Evolutionary conservation across 129 eudicot genomes (phyloP), one percentile per base, ranked within the genome.

Genomic region (Saposhnikovia divaricata): DNA sequence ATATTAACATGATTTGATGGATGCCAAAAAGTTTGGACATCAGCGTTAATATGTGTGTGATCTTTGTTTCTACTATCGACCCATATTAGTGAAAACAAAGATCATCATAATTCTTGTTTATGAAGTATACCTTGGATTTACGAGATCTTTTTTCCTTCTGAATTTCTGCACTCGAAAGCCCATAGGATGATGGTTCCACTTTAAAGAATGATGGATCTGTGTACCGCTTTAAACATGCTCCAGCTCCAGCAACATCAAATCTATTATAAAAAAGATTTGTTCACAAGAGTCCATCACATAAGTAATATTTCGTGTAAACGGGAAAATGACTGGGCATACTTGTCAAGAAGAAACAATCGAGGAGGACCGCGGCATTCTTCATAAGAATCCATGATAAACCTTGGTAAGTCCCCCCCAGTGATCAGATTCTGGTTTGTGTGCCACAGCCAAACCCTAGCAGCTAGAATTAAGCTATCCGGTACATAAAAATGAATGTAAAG

Each of bases 291-390:
- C 23, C 76, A 43, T 48, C 47, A 25, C 44, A 50, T 78, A 79
- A 73, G 70, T 81, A 74, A 75, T 55, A 81, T 81, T 61, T 66
- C 51, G 55, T n/a, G 27, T 14, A 31, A 78, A 63, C 57, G 25
- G 48, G 72, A 76, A 74, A 50, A 5, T 28, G 31, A 83, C 50
- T 68, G 23, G 66, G 77, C 88, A 80, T 95, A 95, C 99, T 95
- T 95, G 94, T 95, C 99, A 42, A 95, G 90, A 84, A 95, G 99
- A 83, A 92, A 92, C 69, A 95, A 84, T 68, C 96, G 94, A 81
- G 99, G 99, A 77, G 99, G 99, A 27, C 92, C 96, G 53, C 96
- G 92, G 82, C 92, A 86, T 78, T 95, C 97, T 87, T 95, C 99
- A 51, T 90, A 92, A 51, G 97, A 95, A 65, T 90, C 94, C 97